Evolutionary conservation across 2,329 filamentous ascomycete species (phyloP), one percentile per base, ranked within the genome.

Genomic region (Cordyceps javanica): DNA sequence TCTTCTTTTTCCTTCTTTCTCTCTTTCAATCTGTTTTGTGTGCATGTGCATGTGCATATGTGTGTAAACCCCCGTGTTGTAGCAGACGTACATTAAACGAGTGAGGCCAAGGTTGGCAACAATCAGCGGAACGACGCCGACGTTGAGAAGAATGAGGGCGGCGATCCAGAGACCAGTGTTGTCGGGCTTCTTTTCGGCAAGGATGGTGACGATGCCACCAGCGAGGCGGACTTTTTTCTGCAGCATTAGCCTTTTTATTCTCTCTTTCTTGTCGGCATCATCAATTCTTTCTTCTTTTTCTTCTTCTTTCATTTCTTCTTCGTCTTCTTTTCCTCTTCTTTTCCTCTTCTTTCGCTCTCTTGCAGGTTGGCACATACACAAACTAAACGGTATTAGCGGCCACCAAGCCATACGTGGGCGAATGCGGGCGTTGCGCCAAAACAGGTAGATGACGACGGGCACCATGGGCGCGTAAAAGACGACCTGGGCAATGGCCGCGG

Each of bases 371-470:
- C 8, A 48, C 60, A 2, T 61, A 66, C 65, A 63, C 7, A 66
- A 41, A 26, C 60, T 63, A 25, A 67, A 67, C 2, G 62, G 59
- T 14, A 68, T 62, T 14, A 66, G 42, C 7, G 64, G 64, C 60
- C 63, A 68, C 66, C 66, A 68, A 2, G 67, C 65, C 61, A 66
- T 60, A 6, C 63, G 62, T 8, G 66, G 67, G 5, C 64, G 64
- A 26, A 64, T 62, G n/a, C 52, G 62, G 59, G 63, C 66, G 45
- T 67, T 68, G 51, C 66, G 64, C n/a, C 50, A 21, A 32, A 66
- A 60, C 28, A 68, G 59, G 10, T 52, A 64, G 28, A 67, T 61
- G 30, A 62, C 62, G 30, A 62, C 25, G 13, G 65, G 63, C 23
- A 67, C 60, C 38, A 66, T 59, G 39, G 67, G 67, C 2, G 61